phyloP scores from a whole-genome alignment of 768 basidiomycete genomes.

The Pholiota conissans region DNA sequence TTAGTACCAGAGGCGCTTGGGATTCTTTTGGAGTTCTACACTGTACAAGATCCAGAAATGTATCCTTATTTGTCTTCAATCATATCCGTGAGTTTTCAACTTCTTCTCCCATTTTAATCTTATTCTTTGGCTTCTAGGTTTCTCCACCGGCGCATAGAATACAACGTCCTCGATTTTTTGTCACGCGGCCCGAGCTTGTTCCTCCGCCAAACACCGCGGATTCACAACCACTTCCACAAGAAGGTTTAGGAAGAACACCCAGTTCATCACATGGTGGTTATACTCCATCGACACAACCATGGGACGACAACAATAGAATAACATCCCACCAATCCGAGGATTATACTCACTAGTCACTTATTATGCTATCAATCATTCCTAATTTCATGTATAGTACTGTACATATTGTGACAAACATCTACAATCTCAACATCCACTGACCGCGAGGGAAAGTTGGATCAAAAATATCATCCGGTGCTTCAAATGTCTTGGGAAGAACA shows the following conservation, averaged over 20 bases:
- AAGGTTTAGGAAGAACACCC: slow-evolving; percentile 48
- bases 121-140: slow-evolving; percentile 34
- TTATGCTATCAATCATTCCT: background rate
- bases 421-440: slow-evolving; percentile 23
- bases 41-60: slow-evolving; percentile 52
- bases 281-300: slow-evolving; percentile 39
- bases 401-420: background rate
- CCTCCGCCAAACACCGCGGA: slow-evolving; percentile 11
- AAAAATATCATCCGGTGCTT: slow-evolving; percentile 10
- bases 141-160: slow-evolving; percentile 39
- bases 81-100: slow-evolving; percentile 41
- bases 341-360: background rate
- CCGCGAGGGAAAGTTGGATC: slow-evolving; percentile 12
- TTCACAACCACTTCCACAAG: slow-evolving; percentile 24
- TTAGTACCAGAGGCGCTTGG: slow-evolving; percentile 52
- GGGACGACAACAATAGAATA: slow-evolving; percentile 12
- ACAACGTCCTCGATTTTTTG: slow-evolving; percentile 39
- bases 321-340: background rate
- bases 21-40: slow-evolving; percentile 74
- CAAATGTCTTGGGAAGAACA: slow-evolving; percentile 7
- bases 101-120: slow-evolving; percentile 9
- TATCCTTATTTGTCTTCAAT: slow-evolving; percentile 54
- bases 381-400: background rate
- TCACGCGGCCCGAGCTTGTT: slow-evolving; percentile 34
- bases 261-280: slow-evolving; percentile 61